These are phyloP conservation scores for Neofusicoccum ribis DNA, from an alignment of 2,329 filamentous ascomycete genomes.

Conservation along the genomic window DNA sequence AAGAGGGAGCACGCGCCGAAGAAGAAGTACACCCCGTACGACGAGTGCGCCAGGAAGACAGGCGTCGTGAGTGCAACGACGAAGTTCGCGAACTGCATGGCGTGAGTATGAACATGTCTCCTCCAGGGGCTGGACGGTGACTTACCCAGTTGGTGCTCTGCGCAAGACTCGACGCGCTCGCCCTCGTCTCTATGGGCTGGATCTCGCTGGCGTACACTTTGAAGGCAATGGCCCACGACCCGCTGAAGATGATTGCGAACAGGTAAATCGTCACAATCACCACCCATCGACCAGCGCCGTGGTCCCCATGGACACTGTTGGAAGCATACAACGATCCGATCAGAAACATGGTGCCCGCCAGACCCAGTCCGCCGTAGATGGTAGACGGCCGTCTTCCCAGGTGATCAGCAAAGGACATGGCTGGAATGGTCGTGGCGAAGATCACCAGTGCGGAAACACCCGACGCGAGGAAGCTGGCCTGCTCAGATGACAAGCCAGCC, in stretches of 20 bases:
- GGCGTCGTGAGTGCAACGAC: conserved; percentile 45
- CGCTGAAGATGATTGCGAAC: conserved; percentile 49
- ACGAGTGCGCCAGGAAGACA: conserved; percentile 48
- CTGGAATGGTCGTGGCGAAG: conserved; percentile 58
- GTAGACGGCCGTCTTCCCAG: conserved; percentile 58
- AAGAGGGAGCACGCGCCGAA: conserved; percentile 30
- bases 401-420: conserved; percentile 56
- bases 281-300: conserved; percentile 49
- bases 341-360: conserved; percentile 54
- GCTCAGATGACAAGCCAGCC: conserved; percentile 56
- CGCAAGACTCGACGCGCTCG: conserved; percentile 55
- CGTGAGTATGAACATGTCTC: not conserved
- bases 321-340: conserved; percentile 57
- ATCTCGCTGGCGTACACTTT: conserved; percentile 62
- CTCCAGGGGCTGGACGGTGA: not conserved
- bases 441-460: conserved; percentile 62
- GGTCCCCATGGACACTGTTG: conserved; percentile 40
- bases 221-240: conserved; percentile 56
- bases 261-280: conserved; percentile 53
- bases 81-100: conserved; percentile 30
- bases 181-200: conserved; percentile 56
- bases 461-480: conserved; percentile 61
- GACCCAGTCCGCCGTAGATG: conserved; percentile 54
- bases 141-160: conserved; percentile 55
- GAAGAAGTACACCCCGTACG: conserved; percentile 35